Percentiles rank a stretch among this genome's conserved stretches.
Evolutionary conservation across 2,329 filamentous ascomycete genomes (phyloP).

Genomic region (Blastomyces percursus): DNA sequence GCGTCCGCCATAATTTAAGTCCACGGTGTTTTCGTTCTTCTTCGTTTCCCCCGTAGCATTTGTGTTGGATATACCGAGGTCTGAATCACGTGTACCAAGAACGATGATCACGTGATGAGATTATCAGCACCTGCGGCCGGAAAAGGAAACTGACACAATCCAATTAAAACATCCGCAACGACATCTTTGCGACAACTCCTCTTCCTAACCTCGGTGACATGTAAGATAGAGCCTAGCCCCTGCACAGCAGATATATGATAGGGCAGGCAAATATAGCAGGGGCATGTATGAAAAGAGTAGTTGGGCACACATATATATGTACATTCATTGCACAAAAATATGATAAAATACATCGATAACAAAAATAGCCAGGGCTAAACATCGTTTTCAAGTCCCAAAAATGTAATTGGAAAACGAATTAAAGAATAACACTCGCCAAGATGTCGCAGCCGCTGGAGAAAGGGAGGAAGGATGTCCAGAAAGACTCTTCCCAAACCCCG

Average conservation of each 20-base stretch:
- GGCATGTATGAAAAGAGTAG: neutral
- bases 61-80: too few relatives aligned
- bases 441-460: neutral
- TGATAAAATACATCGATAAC: constrained; percentile 2
- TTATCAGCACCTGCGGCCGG: too few relatives aligned
- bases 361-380: neutral
- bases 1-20: neutral
- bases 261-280: neutral
- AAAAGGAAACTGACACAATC: too few relatives aligned
- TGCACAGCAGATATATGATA: neutral
- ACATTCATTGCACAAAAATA: constrained; percentile 1
- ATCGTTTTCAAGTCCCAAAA: neutral
- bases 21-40: neutral
- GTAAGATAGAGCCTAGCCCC: neutral
- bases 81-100: too few relatives aligned
- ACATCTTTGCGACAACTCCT: too few relatives aligned
- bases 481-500: neutral
- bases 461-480: neutral
- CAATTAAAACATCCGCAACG: too few relatives aligned
- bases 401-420: neutral
- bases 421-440: neutral
- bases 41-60: too few relatives aligned
- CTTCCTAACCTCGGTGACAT: too few relatives aligned
- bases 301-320: neutral
- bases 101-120: too few relatives aligned